Evolutionary conservation across 805 yeast species (phyloP).

Genomic region (Starmerella scarabaei): DNA sequence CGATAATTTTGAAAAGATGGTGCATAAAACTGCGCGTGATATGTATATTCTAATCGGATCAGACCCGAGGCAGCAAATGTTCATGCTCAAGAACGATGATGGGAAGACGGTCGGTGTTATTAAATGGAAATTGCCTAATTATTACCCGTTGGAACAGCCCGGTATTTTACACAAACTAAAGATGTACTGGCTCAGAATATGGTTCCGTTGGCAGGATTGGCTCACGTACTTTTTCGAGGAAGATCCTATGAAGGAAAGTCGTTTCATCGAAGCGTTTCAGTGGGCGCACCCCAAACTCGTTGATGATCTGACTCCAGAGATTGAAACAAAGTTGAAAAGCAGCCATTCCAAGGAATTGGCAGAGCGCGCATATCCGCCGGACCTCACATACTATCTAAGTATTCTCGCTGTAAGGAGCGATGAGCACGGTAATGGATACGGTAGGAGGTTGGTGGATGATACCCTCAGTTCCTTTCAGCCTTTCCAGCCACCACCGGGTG

Average conservation of each 20-base stretch:
- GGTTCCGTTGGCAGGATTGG: slow-evolving; percentile 1
- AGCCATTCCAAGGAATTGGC: slow-evolving; percentile 2
- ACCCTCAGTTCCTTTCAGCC: slow-evolving; percentile 1
- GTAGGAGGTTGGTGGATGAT: slow-evolving; percentile 3
- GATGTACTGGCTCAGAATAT: slow-evolving; percentile 1
- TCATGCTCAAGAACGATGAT: not conserved
- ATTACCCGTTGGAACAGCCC: not conserved
- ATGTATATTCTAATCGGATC: not conserved
- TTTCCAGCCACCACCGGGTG: slow-evolving; percentile 3
- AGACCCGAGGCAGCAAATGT: slow-evolving; percentile 4
- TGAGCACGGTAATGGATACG: slow-evolving; percentile 13
- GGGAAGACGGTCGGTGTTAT: slow-evolving; percentile 6
- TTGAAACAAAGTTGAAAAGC: slow-evolving; percentile 2
- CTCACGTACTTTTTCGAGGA: not conserved
- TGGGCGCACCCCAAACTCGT: slow-evolving; percentile 6
- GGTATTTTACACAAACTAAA: not conserved
- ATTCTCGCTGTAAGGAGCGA: slow-evolving; percentile 7
- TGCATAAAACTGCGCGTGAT: not conserved
- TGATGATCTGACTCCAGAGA: slow-evolving; percentile 2
- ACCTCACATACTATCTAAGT: slow-evolving; percentile 4
- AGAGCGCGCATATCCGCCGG: slow-evolving; percentile 9
- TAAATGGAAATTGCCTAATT: slow-evolving; percentile 8
- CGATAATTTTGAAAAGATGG: slow-evolving; percentile 1
- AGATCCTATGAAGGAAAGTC: not conserved
- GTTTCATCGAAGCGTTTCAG: slow-evolving; percentile 1